Evolutionary conservation across 2,329 filamentous ascomycete genomes (phyloP).

Genomic region (Cephalotrichum gorgonifer): DNA sequence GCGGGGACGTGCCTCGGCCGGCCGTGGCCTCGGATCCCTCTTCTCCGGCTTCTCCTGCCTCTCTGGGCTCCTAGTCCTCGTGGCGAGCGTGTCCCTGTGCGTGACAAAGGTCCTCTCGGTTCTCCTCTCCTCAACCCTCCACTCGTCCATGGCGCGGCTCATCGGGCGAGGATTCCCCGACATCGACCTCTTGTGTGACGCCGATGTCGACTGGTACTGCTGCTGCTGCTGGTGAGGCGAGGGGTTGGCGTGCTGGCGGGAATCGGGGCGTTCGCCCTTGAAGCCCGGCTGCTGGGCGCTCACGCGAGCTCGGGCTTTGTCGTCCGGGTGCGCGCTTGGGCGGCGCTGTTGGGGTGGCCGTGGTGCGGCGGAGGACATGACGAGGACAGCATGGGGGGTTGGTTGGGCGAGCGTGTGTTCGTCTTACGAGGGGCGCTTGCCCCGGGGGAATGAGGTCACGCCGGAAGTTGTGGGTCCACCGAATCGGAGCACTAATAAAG

Average conservation of each 20-base stretch:
- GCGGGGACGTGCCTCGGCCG: slow-evolving; percentile 31
- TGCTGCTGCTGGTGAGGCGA: slow-evolving; percentile 12
- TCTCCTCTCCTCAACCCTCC: slow-evolving; percentile 38
- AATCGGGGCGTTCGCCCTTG: slow-evolving; percentile 13
- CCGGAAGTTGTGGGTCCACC: not conserved
- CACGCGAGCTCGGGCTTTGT: slow-evolving; percentile 24
- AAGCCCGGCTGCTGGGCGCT: slow-evolving; percentile 20
- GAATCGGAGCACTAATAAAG: not conserved
- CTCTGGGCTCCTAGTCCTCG: slow-evolving; percentile 49
- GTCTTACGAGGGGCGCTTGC: not conserved
- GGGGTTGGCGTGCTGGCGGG: not conserved
- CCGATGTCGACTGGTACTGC: slow-evolving; percentile 22
- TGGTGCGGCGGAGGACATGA: slow-evolving; percentile 9
- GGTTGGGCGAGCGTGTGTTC: not conserved
- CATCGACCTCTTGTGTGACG: slow-evolving; percentile 44
- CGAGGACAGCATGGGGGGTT: not conserved
- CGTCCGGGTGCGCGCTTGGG: slow-evolving; percentile 5
- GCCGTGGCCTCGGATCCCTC: slow-evolving; percentile 29
- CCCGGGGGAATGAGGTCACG: not conserved
- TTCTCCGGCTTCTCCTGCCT: slow-evolving; percentile 22
- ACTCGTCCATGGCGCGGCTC: slow-evolving; percentile 38
- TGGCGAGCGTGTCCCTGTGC: slow-evolving; percentile 51
- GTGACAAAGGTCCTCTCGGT: slow-evolving; percentile 36
- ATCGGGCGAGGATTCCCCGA: slow-evolving; percentile 45
- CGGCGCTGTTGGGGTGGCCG: slow-evolving; percentile 7